Percentiles rank a stretch among this genome's conserved stretches.
Evolutionary conservation across 2,329 filamentous ascomycete species (phyloP).

Genomic region (Alternaria consortialis): DNA sequence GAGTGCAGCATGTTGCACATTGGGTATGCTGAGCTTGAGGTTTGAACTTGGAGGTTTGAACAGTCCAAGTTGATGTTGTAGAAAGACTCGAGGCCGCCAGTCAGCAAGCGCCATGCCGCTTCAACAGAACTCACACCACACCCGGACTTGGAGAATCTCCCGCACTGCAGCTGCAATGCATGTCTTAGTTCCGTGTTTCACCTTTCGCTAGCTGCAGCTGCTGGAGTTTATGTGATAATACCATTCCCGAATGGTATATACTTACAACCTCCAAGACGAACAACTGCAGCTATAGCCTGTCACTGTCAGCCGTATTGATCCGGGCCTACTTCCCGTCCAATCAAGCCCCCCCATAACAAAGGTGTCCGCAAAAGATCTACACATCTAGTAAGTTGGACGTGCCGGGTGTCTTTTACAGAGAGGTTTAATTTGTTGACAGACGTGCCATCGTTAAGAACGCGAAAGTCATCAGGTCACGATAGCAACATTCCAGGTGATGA

Average conservation of each 20-base stretch:
- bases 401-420: neutral
- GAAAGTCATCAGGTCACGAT: neutral
- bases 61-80: neutral
- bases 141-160: neutral
- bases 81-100: neutral
- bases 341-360: neutral
- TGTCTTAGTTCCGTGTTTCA: slow-evolving; percentile 9
- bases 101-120: neutral
- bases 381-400: neutral
- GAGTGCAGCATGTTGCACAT: neutral
- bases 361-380: slow-evolving; percentile 2
- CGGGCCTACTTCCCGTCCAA: slow-evolving; percentile 2
- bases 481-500: neutral
- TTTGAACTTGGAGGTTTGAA: neutral
- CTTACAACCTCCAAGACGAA: slow-evolving; percentile 11
- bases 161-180: neutral
- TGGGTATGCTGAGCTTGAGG: neutral
- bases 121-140: neutral
- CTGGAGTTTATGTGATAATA: neutral
- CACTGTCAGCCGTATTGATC: slow-evolving; percentile 3
- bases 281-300: slow-evolving; percentile 9
- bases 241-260: slow-evolving; percentile 2
- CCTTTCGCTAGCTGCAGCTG: slow-evolving; percentile 2
- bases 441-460: neutral
- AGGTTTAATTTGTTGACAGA: neutral